Percentiles rank a stretch among this genome's conserved stretches.
Conservation (phyloP, 306 rosid genomes). For the Sicyos baderoa region DNA sequence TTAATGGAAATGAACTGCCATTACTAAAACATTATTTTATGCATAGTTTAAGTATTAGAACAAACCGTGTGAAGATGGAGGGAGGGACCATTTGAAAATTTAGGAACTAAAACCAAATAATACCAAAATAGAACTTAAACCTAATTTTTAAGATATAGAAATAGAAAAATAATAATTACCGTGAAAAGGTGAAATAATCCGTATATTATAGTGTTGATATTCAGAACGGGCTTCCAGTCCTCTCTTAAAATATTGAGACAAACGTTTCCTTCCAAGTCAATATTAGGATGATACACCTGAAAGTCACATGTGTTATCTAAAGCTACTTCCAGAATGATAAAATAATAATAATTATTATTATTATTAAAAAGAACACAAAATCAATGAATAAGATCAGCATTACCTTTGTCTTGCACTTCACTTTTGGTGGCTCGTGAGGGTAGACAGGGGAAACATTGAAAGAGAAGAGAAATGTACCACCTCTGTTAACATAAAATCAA, state of each 20-base stretch:
- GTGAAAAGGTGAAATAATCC: conserved; percentile 49
- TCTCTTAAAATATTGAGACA: conserved; percentile 54
- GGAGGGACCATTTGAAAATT: background rate
- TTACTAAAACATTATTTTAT: background rate
- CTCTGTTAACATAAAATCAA: conserved; percentile 27
- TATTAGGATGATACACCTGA: conserved; percentile 64
- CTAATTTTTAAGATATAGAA: background rate
- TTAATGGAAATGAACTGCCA: background rate
- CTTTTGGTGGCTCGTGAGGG: conserved; percentile 59
- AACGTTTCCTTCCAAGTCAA: conserved; percentile 63
- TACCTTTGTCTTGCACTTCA: conserved; percentile 62
- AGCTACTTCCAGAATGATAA: background rate
- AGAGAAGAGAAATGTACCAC: conserved; percentile 43
- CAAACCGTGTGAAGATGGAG: background rate
- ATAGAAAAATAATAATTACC: conserved; percentile 23
- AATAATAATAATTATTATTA: background rate
- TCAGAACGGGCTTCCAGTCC: conserved; percentile 55
- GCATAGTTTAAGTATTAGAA: background rate
- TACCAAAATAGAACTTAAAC: background rate
- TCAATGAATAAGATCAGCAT: background rate
- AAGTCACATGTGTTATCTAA: conserved; percentile 9
- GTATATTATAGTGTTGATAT: conserved; percentile 41
- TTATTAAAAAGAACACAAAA: background rate
- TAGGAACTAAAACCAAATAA: background rate
- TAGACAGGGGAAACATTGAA: conserved; percentile 49